Evolutionary conservation across 2,329 filamentous ascomycete species (phyloP), one percentile per base, ranked within the genome.

Genomic region (Diaporthe citri): DNA sequence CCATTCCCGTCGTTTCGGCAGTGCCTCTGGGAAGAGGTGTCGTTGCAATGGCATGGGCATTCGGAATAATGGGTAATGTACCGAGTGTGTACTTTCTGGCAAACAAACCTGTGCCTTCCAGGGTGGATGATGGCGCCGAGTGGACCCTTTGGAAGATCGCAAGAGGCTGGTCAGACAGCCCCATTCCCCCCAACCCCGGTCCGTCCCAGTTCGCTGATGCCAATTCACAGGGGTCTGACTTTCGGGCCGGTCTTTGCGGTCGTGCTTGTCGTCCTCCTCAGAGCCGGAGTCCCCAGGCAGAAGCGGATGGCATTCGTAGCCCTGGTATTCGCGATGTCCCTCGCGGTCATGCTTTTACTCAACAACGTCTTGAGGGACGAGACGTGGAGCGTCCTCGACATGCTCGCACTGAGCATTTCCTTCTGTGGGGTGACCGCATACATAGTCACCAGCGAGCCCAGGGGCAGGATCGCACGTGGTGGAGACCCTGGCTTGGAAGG

Each of bases 301-400:
- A 60, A 60, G 22, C 20, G 57, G 4, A 4, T 41, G 57, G 2
- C 34, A 15, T 60, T 60, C 36, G 13, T 60, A n/a, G n/a, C 57
- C 20, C 34, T 60, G 6, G 57, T 43, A 4, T 60, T 60, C 57
- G 22, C 17, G 22, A 60, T 25, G 57, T 60, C 57, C 4, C 22
- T 41, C 4, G 57, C 25, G 36, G 12, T 28, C 20, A 60, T 60
- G 57, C 57, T 60, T 8, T 13, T 60, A 8, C 57, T 60, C 22
- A 41, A 41, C n/a, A 6, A 25, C 1, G 28, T 60, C n/a, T 28
- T 60, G 34, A 60, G 57, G 13, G 57, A 43, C 36, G 57, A 41
- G 13, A 60, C 57, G 3, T 60, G 36, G 36, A 60, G 36, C 57
- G 57, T 60, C n/a, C 25, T 60, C n/a, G 57, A 60, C 57, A 17